These are phyloP conservation scores for Penicillium sp. DNA, from an alignment of 2,329 filamentous ascomycete genomes.

Conservation along the genomic window DNA sequence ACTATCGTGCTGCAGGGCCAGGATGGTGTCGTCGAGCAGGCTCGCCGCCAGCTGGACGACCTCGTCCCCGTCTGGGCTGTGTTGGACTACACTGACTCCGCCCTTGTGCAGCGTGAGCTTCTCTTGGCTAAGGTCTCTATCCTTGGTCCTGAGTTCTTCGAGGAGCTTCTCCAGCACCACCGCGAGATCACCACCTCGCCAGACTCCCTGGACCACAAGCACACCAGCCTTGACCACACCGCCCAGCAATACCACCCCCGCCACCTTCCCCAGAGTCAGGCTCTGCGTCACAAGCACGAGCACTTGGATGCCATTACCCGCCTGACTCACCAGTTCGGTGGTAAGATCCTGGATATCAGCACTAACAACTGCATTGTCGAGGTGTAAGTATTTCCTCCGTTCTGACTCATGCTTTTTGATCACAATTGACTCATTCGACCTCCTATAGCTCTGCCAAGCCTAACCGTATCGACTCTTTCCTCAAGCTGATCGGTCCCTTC, in stretches of 20 bases:
- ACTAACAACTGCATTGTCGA: constrained; percentile 99
- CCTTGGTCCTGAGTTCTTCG: constrained; percentile 94
- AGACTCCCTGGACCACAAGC: constrained; percentile 31
- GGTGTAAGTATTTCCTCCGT: constrained; percentile 62
- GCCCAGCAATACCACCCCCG: constrained; percentile 71
- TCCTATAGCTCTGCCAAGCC: constrained; percentile 78
- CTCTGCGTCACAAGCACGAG: constrained; percentile 93
- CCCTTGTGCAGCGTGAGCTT: constrained; percentile 92
- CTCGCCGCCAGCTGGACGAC: constrained; percentile 90
- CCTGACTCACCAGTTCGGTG: constrained; percentile 94
- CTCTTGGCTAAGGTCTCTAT: constrained; percentile 96
- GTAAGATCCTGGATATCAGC: constrained; percentile 96
- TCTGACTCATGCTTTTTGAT: background rate
- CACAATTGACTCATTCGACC: constrained; percentile 5
- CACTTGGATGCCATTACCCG: constrained; percentile 96
- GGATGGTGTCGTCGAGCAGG: constrained; percentile 96
- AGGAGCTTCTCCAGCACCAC: constrained; percentile 93
- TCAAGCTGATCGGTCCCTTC: constrained; percentile 91
- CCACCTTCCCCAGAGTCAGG: constrained; percentile 80
- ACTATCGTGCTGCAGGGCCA: constrained; percentile 96
- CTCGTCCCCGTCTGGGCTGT: constrained; percentile 98
- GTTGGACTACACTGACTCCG: constrained; percentile 87
- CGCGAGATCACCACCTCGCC: constrained; percentile 73
- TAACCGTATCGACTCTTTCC: constrained; percentile 89
- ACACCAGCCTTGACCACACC: constrained; percentile 9